Evolutionary conservation across 257 asterid genomes (phyloP).

Genomic region (Sherardia arvensis): DNA sequence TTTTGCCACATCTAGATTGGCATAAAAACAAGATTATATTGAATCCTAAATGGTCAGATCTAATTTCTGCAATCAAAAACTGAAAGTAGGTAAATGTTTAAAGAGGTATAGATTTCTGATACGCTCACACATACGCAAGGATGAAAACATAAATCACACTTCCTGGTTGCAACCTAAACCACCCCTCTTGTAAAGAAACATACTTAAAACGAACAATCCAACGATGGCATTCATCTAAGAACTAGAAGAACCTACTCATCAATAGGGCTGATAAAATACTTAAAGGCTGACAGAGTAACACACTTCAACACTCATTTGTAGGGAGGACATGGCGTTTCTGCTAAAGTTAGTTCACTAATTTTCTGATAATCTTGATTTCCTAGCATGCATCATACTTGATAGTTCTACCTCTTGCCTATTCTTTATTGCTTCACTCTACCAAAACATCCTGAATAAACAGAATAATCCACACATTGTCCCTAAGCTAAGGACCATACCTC

Average conservation of each 20-base stretch:
- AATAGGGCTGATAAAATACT: background rate
- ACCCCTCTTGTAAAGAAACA: background rate
- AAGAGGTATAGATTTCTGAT: background rate
- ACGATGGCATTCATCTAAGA: background rate
- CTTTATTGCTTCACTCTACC: background rate
- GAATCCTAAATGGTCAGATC: background rate
- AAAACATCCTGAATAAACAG: background rate
- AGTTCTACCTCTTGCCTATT: too few relatives aligned
- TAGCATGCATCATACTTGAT: too few relatives aligned
- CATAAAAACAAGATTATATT: background rate
- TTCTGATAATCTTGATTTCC: too few relatives aligned
- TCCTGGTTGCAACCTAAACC: too few relatives aligned
- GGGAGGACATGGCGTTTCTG: background rate
- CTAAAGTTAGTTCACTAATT: background rate
- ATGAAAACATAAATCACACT: background rate
- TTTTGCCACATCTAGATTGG: too few relatives aligned
- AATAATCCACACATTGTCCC: background rate
- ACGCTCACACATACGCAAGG: background rate
- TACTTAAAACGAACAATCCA: background rate
- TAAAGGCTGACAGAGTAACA: background rate
- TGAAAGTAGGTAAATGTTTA: too few relatives aligned
- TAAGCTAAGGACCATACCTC: background rate
- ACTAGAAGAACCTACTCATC: background rate
- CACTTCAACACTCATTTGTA: background rate
- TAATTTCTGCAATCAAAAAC: background rate